phyloP scores from a whole-genome alignment of 139 green algal genomes.

The Bryopsis sp. region DNA sequence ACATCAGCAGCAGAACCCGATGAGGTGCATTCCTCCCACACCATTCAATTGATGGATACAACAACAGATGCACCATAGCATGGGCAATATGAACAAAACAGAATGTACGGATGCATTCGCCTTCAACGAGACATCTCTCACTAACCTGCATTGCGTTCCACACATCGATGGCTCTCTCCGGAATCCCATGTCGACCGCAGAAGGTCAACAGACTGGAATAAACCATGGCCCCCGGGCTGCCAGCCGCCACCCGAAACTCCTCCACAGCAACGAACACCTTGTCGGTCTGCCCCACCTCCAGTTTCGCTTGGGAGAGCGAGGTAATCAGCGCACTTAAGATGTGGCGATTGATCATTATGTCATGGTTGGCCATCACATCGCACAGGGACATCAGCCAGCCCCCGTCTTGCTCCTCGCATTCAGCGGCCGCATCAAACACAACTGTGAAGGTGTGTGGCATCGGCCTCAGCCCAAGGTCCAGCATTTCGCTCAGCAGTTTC shows the following conservation, averaged over 20 bases:
- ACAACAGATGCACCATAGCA: too few relatives aligned
- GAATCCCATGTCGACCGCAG: conserved; percentile 22
- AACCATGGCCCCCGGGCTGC: neutral
- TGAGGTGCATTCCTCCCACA: too few relatives aligned
- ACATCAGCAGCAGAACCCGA: too few relatives aligned
- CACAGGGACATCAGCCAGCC: conserved; percentile 25
- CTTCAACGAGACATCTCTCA: too few relatives aligned
- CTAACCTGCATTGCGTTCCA: conserved; percentile 34
- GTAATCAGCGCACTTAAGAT: conserved; percentile 39
- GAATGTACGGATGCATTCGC: too few relatives aligned
- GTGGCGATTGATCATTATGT: conserved; percentile 28
- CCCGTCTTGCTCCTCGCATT: conserved; percentile 6
- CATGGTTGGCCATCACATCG: conserved; percentile 1
- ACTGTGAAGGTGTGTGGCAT: conserved; percentile 29
- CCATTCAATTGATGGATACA: too few relatives aligned
- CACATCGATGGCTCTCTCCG: conserved; percentile 32
- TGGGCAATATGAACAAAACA: too few relatives aligned
- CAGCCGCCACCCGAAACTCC: neutral
- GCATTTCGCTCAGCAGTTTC: conserved; percentile 24
- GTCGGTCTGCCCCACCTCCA: conserved; percentile 27
- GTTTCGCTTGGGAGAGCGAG: conserved; percentile 20
- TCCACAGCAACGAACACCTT: conserved; percentile 29
- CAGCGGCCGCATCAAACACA: conserved; percentile 28
- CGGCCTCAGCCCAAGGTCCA: conserved; percentile 18
- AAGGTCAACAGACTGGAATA: conserved; percentile 29